phyloP scores from a whole-genome alignment of 192 early-diverging fungal species.

The Podila horticola region DNA sequence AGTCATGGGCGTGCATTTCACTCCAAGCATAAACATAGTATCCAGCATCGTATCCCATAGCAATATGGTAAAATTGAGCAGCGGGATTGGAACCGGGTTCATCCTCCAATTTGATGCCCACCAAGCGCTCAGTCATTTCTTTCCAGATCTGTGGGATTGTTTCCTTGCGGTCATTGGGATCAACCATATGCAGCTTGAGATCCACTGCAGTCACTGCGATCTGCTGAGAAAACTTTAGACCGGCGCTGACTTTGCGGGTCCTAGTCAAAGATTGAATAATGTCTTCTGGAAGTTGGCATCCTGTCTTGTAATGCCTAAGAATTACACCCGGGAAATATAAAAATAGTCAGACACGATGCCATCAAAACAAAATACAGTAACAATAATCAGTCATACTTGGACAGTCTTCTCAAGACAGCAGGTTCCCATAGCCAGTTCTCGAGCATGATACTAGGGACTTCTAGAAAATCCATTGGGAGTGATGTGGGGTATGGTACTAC shows the following conservation, averaged over 20 bases:
- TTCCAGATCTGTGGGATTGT: conserved; percentile 56
- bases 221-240: conserved; percentile 78
- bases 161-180: conserved; percentile 42
- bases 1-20: conserved; percentile 84
- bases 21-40: conserved; percentile 87
- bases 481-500: conserved; percentile 80
- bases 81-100: conserved; percentile 22
- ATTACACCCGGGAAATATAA: conserved; percentile 14
- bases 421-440: conserved; percentile 86
- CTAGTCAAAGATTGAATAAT: conserved; percentile 75
- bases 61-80: conserved; percentile 46
- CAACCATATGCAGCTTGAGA: conserved; percentile 75
- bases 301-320: conserved; percentile 77
- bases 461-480: conserved; percentile 87
- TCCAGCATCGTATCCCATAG: conserved; percentile 48
- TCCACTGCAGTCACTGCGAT: conserved; percentile 83
- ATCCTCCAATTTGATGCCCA: conserved; percentile 20
- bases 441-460: conserved; percentile 91
- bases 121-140: conserved; percentile 53
- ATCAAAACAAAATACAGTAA: too few relatives aligned
- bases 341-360: too few relatives aligned
- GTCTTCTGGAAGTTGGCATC: conserved; percentile 74
- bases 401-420: conserved; percentile 55
- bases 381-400: conserved; percentile 5
- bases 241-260: conserved; percentile 81